A percentile compares a stretch with the other conserved stretches of the same genome.
Conservation (phyloP, 345 rosid species). For the Camelina laxa region DNA sequence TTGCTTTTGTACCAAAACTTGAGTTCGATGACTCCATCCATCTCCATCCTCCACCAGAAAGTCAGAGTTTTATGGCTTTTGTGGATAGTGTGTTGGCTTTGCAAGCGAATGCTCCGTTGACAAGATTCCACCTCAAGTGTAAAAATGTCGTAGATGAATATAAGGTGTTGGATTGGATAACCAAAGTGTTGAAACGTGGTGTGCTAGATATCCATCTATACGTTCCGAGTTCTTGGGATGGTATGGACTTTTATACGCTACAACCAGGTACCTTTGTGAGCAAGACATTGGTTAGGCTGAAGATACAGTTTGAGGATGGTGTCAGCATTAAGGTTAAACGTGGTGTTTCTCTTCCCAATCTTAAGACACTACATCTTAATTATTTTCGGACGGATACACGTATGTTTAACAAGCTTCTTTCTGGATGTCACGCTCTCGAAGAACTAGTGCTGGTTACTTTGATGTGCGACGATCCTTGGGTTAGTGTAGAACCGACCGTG, state of each 20-base stretch:
- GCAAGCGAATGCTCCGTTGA: neutral
- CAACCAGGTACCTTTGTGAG: neutral
- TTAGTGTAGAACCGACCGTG: neutral
- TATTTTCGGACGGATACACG: neutral
- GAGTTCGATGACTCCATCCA: neutral
- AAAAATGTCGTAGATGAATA: neutral
- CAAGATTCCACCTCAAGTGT: neutral
- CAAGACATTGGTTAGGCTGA: conserved; percentile 1
- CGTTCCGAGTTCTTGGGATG: too few species aligned
- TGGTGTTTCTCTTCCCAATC: neutral
- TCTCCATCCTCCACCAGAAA: neutral
- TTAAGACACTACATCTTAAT: neutral
- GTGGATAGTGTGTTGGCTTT: conserved; percentile 5
- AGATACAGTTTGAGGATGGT: neutral
- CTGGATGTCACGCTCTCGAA: neutral
- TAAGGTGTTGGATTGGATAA: neutral
- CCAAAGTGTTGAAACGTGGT: too few species aligned
- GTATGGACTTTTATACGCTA: too few species aligned
- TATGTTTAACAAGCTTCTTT: neutral
- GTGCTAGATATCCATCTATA: too few species aligned
- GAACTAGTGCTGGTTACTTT: neutral
- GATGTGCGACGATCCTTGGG: neutral
- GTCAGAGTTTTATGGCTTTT: neutral
- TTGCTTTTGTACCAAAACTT: neutral
- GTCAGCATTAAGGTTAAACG: neutral